These are phyloP conservation scores for Pythium periplocum DNA, from an alignment of 352 stramenopile genomes.

Conservation along the genomic window DNA sequence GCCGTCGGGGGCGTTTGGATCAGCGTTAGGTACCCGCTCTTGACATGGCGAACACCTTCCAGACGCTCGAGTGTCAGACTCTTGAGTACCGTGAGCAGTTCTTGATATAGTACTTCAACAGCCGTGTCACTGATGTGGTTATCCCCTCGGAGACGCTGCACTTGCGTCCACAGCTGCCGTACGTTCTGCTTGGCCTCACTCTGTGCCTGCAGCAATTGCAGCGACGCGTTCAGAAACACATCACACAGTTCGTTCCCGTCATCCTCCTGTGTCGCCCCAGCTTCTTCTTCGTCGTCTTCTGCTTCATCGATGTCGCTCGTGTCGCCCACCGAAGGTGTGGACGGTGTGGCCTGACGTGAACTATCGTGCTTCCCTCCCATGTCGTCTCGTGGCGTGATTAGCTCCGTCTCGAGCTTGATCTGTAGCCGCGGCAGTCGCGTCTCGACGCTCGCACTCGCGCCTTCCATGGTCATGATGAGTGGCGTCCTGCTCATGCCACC, in stretches of 20 bases:
- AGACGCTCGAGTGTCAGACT: conserved; percentile 56
- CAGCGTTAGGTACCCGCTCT: conserved; percentile 46
- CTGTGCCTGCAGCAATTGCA: conserved; percentile 62
- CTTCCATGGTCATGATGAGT: no score
- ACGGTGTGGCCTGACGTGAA: not conserved
- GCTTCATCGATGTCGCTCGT: no score
- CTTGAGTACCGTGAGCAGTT: conserved; percentile 37
- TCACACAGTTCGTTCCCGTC: conserved; percentile 14
- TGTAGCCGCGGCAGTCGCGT: no score
- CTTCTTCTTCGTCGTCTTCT: no score
- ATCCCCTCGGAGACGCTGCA: conserved; percentile 48
- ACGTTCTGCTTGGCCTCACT: conserved; percentile 50
- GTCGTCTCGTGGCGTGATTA: no score
- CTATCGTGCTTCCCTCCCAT: no score
- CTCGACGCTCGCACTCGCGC: no score
- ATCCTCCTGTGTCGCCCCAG: not conserved
- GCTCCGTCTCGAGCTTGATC: no score
- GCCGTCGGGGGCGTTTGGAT: conserved; percentile 29
- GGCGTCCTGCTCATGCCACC: no score
- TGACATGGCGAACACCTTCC: conserved; percentile 33
- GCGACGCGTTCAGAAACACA: conserved; percentile 50
- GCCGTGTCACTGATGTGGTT: conserved; percentile 28
- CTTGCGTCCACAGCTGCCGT: conserved; percentile 54
- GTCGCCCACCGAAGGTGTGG: not conserved
- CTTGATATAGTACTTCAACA: conserved; percentile 27